Evolutionary conservation across 2,329 filamentous ascomycete genomes (phyloP).

Genomic region (Aspergillus japonicus): DNA sequence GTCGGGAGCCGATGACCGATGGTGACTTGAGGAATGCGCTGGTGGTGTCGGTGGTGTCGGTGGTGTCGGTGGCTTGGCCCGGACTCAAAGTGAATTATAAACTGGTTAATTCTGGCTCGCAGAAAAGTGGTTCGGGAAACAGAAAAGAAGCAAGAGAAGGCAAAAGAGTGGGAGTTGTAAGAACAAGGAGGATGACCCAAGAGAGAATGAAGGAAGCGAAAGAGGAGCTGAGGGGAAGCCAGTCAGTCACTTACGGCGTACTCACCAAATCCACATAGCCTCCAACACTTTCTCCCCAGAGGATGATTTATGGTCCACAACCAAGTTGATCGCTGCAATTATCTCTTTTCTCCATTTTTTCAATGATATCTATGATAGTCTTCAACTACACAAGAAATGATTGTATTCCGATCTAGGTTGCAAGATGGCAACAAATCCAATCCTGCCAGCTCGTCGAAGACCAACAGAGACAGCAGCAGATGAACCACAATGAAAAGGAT

Average conservation of each 20-base stretch:
- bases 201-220: background rate
- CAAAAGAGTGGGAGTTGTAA: background rate
- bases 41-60: too few relatives aligned
- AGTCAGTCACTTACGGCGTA: background rate
- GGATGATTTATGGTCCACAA: too few relatives aligned
- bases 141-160: background rate
- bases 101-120: too few relatives aligned
- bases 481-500: background rate
- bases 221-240: background rate
- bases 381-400: background rate
- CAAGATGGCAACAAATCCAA: background rate
- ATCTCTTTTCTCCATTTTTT: too few relatives aligned
- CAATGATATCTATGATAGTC: too few relatives aligned
- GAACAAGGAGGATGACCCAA: background rate
- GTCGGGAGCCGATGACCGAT: constrained; percentile 9
- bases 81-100: background rate
- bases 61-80: background rate
- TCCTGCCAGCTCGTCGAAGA: background rate
- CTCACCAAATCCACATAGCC: background rate
- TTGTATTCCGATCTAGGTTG: background rate
- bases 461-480: background rate
- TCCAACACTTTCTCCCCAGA: background rate
- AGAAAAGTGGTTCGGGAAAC: background rate
- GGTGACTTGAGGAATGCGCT: background rate
- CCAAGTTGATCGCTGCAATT: too few relatives aligned